Evolutionary conservation across 177 flowering plant species (phyloP).

Genomic region (Telopea speciosissima): DNA sequence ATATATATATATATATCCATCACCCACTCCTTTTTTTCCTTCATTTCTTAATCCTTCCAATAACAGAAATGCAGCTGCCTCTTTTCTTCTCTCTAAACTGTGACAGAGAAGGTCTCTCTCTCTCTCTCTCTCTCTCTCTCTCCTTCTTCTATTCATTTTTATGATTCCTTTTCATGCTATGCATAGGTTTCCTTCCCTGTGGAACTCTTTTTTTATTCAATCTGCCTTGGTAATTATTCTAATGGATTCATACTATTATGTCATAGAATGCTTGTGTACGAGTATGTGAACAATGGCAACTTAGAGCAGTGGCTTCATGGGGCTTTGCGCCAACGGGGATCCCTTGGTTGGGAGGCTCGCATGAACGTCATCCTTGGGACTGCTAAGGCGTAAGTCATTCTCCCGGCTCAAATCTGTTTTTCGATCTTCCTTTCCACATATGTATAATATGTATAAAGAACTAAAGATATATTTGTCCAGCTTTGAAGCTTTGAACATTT

Average conservation of each 20-base stretch:
- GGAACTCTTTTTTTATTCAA: not conserved
- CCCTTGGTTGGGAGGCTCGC: conserved; percentile 81
- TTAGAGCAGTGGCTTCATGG: conserved; percentile 86
- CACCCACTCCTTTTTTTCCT: no score
- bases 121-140: no score
- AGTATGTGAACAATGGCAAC: conserved; percentile 78
- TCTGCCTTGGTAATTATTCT: not conserved
- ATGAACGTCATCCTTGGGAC: conserved; percentile 74
- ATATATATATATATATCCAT: no score
- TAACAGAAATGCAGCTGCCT: no score
- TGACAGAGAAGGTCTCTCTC: no score
- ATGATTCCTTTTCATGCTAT: not conserved
- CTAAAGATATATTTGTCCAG: no score
- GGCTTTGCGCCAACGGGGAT: conserved; percentile 50
- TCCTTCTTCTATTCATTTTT: not conserved
- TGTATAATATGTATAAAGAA: not conserved
- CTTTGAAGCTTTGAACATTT: conserved; percentile 5
- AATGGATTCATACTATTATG: not conserved
- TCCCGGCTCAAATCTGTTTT: conserved; percentile 6
- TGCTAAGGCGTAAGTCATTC: conserved; percentile 74
- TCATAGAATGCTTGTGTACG: conserved; percentile 72
- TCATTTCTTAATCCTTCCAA: no score
- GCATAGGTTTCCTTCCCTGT: not conserved
- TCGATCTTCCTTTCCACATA: not conserved
- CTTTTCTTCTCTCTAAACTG: no score